A percentile compares a stretch with the other conserved stretches of the same genome.
These are phyloP conservation scores for Corchorus olitorius DNA, from an alignment of 345 rosid species.

Conservation along the genomic window DNA sequence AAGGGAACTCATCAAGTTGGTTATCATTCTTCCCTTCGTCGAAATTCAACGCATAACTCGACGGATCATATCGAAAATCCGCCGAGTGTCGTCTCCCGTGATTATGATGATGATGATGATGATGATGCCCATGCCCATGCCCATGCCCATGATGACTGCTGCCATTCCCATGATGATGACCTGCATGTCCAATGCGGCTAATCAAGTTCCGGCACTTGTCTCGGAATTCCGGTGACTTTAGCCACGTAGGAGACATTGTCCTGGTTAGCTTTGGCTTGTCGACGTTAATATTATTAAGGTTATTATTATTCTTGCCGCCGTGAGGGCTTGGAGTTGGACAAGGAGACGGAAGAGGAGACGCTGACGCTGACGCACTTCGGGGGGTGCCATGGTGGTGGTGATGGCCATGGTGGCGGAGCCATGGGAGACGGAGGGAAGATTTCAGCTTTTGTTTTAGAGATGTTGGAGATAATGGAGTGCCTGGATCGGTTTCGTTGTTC, in stretches of 20 bases:
- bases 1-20: not conserved
- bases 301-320: not conserved
- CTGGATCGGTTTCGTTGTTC: not conserved
- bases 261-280: constrained; percentile 18
- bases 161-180: not conserved
- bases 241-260: constrained; percentile 13
- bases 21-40: constrained; percentile 30
- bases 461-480: constrained; percentile 13
- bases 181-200: constrained; percentile 19
- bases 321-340: not conserved
- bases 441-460: constrained; percentile 36
- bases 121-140: not conserved
- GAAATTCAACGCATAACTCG: constrained; percentile 52
- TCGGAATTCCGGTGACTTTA: constrained; percentile 24
- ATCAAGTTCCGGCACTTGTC: constrained; percentile 31
- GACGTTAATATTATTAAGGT: not conserved
- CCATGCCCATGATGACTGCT: not conserved
- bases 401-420: constrained; percentile 20
- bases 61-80: constrained; percentile 41
- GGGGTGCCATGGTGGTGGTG: not conserved
- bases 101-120: too few species aligned
- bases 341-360: not conserved
- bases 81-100: constrained; percentile 35
- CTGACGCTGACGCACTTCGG: not conserved
- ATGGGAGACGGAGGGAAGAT: constrained; percentile 29